Conservation (phyloP, 1,284 basidiomycete genomes). For the Rhodotorula sp. region DNA sequence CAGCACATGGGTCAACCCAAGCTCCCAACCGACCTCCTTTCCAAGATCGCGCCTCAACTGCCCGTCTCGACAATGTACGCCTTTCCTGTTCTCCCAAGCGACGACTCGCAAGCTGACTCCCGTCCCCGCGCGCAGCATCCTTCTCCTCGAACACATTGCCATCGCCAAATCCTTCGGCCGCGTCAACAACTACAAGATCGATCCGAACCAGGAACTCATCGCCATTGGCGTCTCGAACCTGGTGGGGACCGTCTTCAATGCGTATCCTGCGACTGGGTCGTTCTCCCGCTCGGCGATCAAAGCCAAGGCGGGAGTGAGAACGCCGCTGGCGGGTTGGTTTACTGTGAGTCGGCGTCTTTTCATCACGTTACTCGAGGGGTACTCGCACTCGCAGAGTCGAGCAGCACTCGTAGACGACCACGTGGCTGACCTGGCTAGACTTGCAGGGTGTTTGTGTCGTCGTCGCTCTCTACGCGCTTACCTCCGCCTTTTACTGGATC, state of each 20-base stretch:
- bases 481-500: constrained; percentile 71
- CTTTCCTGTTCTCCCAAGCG: background rate
- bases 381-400: no score
- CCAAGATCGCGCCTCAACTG: constrained; percentile 70
- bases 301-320: constrained; percentile 93
- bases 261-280: constrained; percentile 59
- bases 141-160: constrained; percentile 87
- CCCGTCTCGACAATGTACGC: constrained; percentile 88
- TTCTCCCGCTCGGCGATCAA: constrained; percentile 97
- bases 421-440: no score
- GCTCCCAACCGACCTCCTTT: constrained; percentile 62
- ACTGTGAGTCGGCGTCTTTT: constrained; percentile 50
- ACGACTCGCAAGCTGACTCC: background rate
- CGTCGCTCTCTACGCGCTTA: constrained; percentile 87
- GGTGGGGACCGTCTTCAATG: background rate
- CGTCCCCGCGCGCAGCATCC: constrained; percentile 33
- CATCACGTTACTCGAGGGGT: no score
- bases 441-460: constrained; percentile 77
- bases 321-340: constrained; percentile 83
- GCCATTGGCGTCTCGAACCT: constrained; percentile 92
- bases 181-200: constrained; percentile 89
- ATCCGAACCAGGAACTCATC: constrained; percentile 91
- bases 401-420: no score
- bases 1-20: constrained; percentile 57
- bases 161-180: constrained; percentile 86